A percentile compares a stretch with the other conserved stretches of the same genome.
These are phyloP conservation scores for Phycomyces nitens DNA, from an alignment of 192 early-diverging fungal species.

Conservation along the genomic window DNA sequence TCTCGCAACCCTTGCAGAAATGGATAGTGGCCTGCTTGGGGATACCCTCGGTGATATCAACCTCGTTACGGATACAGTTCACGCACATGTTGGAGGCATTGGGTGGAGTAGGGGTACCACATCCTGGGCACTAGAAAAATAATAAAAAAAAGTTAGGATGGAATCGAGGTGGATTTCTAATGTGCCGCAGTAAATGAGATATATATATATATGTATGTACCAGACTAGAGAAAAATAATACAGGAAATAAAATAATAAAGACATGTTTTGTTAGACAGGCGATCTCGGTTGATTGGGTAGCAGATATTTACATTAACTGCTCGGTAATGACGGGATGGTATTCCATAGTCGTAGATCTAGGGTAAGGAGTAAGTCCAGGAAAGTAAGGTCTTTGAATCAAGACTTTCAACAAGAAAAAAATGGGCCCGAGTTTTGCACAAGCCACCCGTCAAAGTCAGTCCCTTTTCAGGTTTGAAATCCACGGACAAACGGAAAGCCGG, in stretches of 20 bases:
- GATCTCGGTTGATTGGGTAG: too few relatives aligned
- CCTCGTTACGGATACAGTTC: conserved; percentile 93
- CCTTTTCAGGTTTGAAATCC: too few relatives aligned
- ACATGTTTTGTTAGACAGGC: too few relatives aligned
- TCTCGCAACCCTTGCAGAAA: conserved; percentile 95
- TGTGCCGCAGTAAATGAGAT: background rate
- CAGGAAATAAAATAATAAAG: too few relatives aligned
- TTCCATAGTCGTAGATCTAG: conserved; percentile 36
- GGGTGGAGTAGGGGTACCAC: conserved; percentile 90
- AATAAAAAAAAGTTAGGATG: conserved; percentile 67
- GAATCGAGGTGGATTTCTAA: conserved; percentile 37
- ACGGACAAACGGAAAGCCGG: too few relatives aligned
- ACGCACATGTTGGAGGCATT: conserved; percentile 99
- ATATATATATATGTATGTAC: too few relatives aligned
- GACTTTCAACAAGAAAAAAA: conserved; percentile 4
- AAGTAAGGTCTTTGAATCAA: background rate
- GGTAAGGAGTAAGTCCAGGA: background rate
- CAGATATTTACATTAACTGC: conserved; percentile 46
- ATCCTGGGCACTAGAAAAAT: conserved; percentile 42
- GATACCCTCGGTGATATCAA: conserved; percentile 98
- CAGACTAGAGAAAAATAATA: too few relatives aligned
- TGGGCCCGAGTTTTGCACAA: background rate
- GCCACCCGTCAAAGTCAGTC: background rate
- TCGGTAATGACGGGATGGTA: conserved; percentile 51
- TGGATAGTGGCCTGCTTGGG: conserved; percentile 95